phyloP scores from a whole-genome alignment of 2,329 filamentous ascomycete species.

The Aspergillus tamarii region DNA sequence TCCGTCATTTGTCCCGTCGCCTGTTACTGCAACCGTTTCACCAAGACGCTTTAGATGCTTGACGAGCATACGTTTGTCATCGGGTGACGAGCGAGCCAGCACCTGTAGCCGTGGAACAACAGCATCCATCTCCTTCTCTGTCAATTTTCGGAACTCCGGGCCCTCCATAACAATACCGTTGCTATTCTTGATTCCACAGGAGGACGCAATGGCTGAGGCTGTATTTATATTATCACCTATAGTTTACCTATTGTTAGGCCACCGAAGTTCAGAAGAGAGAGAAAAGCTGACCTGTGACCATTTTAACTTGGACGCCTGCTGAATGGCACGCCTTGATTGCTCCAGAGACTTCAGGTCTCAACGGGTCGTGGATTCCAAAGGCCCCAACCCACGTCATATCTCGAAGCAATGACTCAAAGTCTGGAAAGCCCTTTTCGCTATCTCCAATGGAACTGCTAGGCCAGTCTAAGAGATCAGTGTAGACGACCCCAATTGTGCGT shows the following conservation, averaged over 20 bases:
- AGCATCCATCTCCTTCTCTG: slow-evolving; percentile 58
- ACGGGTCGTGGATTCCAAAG: slow-evolving; percentile 72
- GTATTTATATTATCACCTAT: slow-evolving; percentile 67
- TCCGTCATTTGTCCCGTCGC: slow-evolving; percentile 67
- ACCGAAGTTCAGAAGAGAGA: slow-evolving; percentile 57
- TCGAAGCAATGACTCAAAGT: slow-evolving; percentile 67
- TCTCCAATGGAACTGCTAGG: slow-evolving; percentile 59
- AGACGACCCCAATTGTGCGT: slow-evolving; percentile 72
- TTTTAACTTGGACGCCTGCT: slow-evolving; percentile 56
- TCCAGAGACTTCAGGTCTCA: slow-evolving; percentile 65
- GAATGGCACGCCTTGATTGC: slow-evolving; percentile 62
- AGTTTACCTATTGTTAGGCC: slow-evolving; percentile 38
- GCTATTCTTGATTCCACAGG: slow-evolving; percentile 67
- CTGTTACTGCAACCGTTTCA: slow-evolving; percentile 63
- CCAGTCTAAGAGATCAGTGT: slow-evolving; percentile 69
- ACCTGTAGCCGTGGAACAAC: slow-evolving; percentile 62
- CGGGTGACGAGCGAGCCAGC: slow-evolving; percentile 64
- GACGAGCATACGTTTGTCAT: slow-evolving; percentile 66
- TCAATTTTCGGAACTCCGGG: slow-evolving; percentile 63
- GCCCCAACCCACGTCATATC: slow-evolving; percentile 72
- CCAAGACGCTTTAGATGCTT: slow-evolving; percentile 59
- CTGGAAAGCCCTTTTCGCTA: slow-evolving; percentile 64
- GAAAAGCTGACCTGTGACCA: slow-evolving; percentile 41
- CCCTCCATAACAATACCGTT: slow-evolving; percentile 69
- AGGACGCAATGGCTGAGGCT: slow-evolving; percentile 70